Percentiles rank a stretch among this genome's conserved stretches.
Evolutionary conservation across 345 rosid species (phyloP).

Genomic region (Cochlearia excelsa): DNA sequence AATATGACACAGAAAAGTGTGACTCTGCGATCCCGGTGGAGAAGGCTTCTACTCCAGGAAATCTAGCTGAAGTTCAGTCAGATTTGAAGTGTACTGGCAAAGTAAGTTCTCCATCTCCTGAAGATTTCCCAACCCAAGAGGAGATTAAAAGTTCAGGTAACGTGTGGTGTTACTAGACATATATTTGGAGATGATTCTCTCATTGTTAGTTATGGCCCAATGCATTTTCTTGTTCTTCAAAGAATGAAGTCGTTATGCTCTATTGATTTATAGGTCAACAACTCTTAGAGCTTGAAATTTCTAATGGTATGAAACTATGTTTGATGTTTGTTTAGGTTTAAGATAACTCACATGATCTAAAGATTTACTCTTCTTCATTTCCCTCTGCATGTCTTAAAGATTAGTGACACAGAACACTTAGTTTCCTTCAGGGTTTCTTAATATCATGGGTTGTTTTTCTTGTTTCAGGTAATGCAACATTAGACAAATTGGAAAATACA

Average conservation of each 20-base stretch:
- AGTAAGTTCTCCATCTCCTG: slow-evolving; percentile 45
- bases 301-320: background rate
- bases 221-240: slow-evolving; percentile 4
- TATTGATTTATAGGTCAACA: background rate
- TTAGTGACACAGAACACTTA: slow-evolving; percentile 6
- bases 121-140: slow-evolving; percentile 65
- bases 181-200: slow-evolving; percentile 13
- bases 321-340: slow-evolving; percentile 10
- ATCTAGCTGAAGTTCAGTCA: slow-evolving; percentile 34
- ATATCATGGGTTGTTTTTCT: slow-evolving; percentile 10
- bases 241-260: slow-evolving; percentile 1
- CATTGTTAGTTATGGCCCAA: slow-evolving; percentile 20
- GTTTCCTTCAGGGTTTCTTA: slow-evolving; percentile 8
- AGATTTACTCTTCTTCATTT: background rate
- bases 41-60: slow-evolving; percentile 36
- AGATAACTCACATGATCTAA: slow-evolving; percentile 13
- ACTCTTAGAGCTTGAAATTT: background rate
- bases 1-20: slow-evolving; percentile 43
- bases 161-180: slow-evolving; percentile 7
- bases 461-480: slow-evolving; percentile 53
- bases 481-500: slow-evolving; percentile 76
- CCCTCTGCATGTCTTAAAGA: slow-evolving; percentile 14
- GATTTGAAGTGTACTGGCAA: slow-evolving; percentile 35
- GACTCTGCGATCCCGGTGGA: slow-evolving; percentile 39
- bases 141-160: slow-evolving; percentile 61